Evolutionary conservation across 345 rosid genomes (phyloP), one percentile per base, ranked within the genome.

Genomic region (Dimocarpus longan): DNA sequence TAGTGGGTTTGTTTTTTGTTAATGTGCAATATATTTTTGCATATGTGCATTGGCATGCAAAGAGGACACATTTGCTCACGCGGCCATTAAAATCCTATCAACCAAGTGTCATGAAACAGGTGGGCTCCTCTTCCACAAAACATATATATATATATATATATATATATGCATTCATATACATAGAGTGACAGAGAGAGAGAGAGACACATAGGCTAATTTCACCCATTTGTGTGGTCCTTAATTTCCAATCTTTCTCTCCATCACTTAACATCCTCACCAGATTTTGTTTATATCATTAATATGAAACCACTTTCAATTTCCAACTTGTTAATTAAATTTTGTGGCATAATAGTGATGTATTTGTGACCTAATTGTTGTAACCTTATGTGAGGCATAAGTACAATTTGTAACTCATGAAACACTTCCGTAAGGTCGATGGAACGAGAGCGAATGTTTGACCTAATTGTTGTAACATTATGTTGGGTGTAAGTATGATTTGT

Each of bases 91-190:
- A 28, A 64, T 24, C 70, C 44, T 28, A 46, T 32, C 22, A 64
- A 75, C 26, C 28, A 75, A 63, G 5, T 75, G 60, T 65, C 39
- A 5, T 75, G 48, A n/a, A n/a, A 44, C 69, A 74, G 22, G 77
- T 63, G 76, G 56, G 76, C 68, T 73, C 76, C 10, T 4, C 21
- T 18, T 39, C 42, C 24, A 66, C 70, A 32, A 16, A 16, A 13
- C 21, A 54, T 54, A 54, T 54, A 54, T 54, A 46, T 46, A 46
- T 32, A 32, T 32, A 32, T 32, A 32, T 32, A 3, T 32, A 3
- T 32, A 32, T 32, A 1, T 32, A 32, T 2, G 37, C 37, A 32
- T 32, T 0, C 37, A 32, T 32, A 50, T 15, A 50, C 16, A 57
- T 7, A 57, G 63, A 59, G 26, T n/a, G 22, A 26, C 1, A 26